A percentile compares a stretch with the other conserved stretches of the same genome.
Conservation (phyloP, 75 land plant species). For the Cunninghamia lanceolata region DNA sequence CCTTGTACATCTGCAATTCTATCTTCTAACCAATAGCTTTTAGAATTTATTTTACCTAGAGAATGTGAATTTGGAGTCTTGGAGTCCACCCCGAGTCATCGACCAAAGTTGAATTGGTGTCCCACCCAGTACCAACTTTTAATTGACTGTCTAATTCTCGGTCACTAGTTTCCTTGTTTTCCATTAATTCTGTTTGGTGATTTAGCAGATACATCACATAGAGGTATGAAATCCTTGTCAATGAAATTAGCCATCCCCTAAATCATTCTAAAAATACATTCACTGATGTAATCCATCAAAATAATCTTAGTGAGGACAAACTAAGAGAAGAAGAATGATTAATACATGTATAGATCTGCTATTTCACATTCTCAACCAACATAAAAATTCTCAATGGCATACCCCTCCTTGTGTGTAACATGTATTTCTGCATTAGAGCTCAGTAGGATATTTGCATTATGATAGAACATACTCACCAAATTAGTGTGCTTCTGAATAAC, state of each 20-base stretch:
- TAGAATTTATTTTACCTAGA: no score
- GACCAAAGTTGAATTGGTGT: neutral
- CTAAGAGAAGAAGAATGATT: neutral
- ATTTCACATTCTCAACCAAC: neutral
- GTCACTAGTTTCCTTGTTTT: neutral
- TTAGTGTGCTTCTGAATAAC: slow-evolving; percentile 22
- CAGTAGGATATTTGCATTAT: slow-evolving; percentile 36
- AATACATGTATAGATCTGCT: neutral
- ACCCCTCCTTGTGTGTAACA: no score
- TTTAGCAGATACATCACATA: neutral
- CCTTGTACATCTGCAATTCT: no score
- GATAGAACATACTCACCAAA: slow-evolving; percentile 37
- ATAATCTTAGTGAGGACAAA: neutral
- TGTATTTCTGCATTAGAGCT: slow-evolving; percentile 42
- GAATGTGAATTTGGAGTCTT: no score
- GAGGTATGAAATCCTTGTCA: neutral
- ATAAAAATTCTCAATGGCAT: neutral
- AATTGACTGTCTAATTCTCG: neutral
- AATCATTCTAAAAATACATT: neutral
- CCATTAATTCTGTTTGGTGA: neutral
- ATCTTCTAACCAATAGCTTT: no score
- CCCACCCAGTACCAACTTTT: neutral
- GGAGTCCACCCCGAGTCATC: no score
- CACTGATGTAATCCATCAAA: neutral
- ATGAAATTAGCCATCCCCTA: neutral